phyloP scores from a whole-genome alignment of 2,329 filamentous ascomycete genomes.

The Paracorniculantispora psalliotae region DNA sequence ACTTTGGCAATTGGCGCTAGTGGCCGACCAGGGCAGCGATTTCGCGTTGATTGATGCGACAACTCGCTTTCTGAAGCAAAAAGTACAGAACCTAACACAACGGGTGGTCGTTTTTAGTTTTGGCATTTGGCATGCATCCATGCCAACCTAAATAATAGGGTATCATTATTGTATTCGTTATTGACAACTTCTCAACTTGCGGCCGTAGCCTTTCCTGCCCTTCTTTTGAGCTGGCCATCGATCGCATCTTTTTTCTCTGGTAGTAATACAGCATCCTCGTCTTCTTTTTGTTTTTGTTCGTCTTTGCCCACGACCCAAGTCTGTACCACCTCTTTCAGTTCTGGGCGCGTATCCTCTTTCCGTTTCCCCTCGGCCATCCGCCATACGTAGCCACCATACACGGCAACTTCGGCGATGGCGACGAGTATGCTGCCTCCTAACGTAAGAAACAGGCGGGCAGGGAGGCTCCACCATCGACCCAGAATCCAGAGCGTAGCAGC shows the following conservation, averaged over 20 bases:
- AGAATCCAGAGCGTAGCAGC: slow-evolving; percentile 74
- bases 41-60: slow-evolving; percentile 6
- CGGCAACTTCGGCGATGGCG: slow-evolving; percentile 69
- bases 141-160: background rate
- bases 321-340: slow-evolving; percentile 64
- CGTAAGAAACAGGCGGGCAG: slow-evolving; percentile 64
- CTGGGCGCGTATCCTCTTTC: slow-evolving; percentile 54
- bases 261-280: slow-evolving; percentile 23
- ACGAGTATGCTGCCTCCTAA: slow-evolving; percentile 66
- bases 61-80: background rate
- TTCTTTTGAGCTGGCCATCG: background rate
- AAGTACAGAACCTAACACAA: no score
- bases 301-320: slow-evolving; percentile 61
- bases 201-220: background rate
- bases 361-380: slow-evolving; percentile 64
- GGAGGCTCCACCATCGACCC: slow-evolving; percentile 69
- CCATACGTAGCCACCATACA: slow-evolving; percentile 72
- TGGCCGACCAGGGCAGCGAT: background rate
- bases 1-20: background rate
- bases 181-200: background rate
- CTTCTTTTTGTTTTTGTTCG: slow-evolving; percentile 21
- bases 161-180: background rate
- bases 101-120: no score
- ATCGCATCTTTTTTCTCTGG: slow-evolving; percentile 18
- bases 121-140: no score